Evolutionary conservation across 1,284 basidiomycete species (phyloP).

Genomic region (Fereydounia khargensis): DNA sequence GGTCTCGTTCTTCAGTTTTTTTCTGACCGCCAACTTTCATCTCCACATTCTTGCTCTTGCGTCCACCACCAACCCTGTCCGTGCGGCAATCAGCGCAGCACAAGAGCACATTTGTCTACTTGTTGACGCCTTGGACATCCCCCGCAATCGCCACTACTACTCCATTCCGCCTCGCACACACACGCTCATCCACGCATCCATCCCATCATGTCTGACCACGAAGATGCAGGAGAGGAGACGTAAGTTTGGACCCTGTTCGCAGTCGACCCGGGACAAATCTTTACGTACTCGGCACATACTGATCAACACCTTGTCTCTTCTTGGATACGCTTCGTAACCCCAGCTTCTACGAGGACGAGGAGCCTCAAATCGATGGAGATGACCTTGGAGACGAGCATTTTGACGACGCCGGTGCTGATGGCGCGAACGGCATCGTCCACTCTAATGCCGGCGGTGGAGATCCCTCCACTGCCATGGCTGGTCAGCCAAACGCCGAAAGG

Average conservation of each 20-base stretch:
- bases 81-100: too few relatives aligned
- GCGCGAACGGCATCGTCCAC: constrained; percentile 51
- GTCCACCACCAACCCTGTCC: too few relatives aligned
- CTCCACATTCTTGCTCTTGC: too few relatives aligned
- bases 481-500: constrained; percentile 75
- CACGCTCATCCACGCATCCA: not conserved
- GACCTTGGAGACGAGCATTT: constrained; percentile 41
- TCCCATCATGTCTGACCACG: constrained; percentile 41
- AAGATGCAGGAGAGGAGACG: constrained; percentile 43
- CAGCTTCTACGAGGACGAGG: constrained; percentile 49
- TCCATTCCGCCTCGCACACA: not conserved
- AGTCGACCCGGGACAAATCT: too few relatives aligned
- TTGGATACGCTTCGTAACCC: too few relatives aligned
- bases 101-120: too few relatives aligned
- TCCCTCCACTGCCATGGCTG: constrained; percentile 31
- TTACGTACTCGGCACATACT: too few relatives aligned
- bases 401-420: constrained; percentile 31
- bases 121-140: too few relatives aligned
- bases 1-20: too few relatives aligned
- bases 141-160: not conserved
- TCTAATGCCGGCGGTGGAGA: constrained; percentile 50
- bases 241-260: too few relatives aligned
- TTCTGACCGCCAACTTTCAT: too few relatives aligned
- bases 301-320: too few relatives aligned
- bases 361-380: constrained; percentile 36